Percentiles rank a stretch among this genome's conserved stretches.
These are phyloP conservation scores for Sextonia rubra DNA, from an alignment of 164 flowering plant species.

Conservation along the genomic window DNA sequence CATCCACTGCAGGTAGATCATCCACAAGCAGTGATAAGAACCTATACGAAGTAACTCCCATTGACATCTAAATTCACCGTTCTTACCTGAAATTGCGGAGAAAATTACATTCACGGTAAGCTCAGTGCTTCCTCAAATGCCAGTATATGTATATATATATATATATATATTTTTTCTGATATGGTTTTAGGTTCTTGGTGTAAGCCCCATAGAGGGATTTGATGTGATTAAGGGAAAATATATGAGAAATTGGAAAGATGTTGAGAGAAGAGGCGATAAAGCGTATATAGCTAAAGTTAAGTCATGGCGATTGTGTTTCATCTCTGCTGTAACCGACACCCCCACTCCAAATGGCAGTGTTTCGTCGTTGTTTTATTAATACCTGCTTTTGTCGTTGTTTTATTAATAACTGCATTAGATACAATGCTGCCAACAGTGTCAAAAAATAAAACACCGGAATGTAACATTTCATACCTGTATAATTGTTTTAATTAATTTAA, in stretches of 20 bases:
- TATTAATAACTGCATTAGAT: too few species aligned
- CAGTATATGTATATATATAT: too few species aligned
- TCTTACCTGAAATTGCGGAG: neutral
- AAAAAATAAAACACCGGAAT: too few species aligned
- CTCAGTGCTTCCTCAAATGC: neutral
- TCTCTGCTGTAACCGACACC: too few species aligned
- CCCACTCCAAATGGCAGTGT: too few species aligned
- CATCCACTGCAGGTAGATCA: constrained; percentile 82
- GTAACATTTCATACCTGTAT: too few species aligned
- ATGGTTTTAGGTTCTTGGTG: constrained; percentile 63
- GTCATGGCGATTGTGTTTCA: constrained; percentile 12
- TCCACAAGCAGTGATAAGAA: constrained; percentile 48
- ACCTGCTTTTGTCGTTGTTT: too few species aligned
- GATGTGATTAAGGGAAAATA: constrained; percentile 68
- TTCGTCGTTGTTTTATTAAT: too few species aligned
- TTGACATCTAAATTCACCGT: neutral
- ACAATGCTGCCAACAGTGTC: too few species aligned
- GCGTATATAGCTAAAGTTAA: constrained; percentile 55
- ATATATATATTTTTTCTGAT: too few species aligned
- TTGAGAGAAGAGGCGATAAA: constrained; percentile 81
- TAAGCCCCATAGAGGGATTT: constrained; percentile 78
- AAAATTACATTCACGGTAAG: neutral
- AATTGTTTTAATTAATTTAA: too few species aligned
- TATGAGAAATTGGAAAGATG: constrained; percentile 68
- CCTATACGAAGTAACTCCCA: constrained; percentile 70